Evolutionary conservation across 352 stramenopile genomes (phyloP).

Genomic region (Pythium angustatum): DNA sequence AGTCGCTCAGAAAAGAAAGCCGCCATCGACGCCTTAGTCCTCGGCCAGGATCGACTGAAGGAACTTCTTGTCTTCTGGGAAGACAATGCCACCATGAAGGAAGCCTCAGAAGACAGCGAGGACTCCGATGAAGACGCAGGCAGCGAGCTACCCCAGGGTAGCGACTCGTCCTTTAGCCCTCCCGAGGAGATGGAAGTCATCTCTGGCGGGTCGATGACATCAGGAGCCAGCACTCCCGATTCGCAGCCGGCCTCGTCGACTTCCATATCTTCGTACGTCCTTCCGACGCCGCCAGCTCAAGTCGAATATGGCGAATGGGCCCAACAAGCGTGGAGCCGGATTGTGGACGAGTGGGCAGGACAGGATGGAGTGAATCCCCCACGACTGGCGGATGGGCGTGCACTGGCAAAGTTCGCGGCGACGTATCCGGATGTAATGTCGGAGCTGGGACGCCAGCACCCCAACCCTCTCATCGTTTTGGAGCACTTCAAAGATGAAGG

Average conservation of each 20-base stretch:
- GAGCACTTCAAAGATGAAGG: not conserved
- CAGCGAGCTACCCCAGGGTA: no score
- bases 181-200: no score
- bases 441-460: not conserved
- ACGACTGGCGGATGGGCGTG: not conserved
- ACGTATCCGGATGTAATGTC: not conserved
- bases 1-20: not conserved
- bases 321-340: not conserved
- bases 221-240: not conserved
- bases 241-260: no score
- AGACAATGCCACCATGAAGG: no score
- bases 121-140: not conserved
- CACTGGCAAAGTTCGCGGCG: not conserved
- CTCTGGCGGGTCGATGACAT: not conserved
- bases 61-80: not conserved
- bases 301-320: not conserved
- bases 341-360: not conserved
- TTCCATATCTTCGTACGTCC: no score
- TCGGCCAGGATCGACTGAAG: not conserved
- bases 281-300: no score
- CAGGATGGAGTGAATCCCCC: not conserved
- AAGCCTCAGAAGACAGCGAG: not conserved
- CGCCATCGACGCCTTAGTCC: not conserved
- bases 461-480: not conserved
- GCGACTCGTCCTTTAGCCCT: no score